Evolutionary conservation across 179 eudicot species (phyloP).

Genomic region (Heliamphora pulchella): DNA sequence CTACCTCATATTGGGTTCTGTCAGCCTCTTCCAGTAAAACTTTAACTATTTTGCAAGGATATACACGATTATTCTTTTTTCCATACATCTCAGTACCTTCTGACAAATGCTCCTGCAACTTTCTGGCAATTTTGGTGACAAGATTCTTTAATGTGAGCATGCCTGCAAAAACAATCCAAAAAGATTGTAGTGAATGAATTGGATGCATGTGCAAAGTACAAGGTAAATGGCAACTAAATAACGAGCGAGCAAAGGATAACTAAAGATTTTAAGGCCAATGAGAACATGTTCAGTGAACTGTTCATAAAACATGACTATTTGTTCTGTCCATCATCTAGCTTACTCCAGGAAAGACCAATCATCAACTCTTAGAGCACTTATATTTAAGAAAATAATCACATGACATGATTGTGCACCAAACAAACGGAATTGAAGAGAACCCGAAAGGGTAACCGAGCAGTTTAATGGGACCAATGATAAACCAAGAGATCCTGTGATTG

Average conservation of each 20-base stretch:
- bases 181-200: neutral
- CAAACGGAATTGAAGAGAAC: too few species aligned
- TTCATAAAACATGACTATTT: neutral
- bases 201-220: neutral
- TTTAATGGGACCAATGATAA: too few species aligned
- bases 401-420: neutral
- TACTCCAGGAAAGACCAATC: neutral
- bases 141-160: constrained; percentile 79
- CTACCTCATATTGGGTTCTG: constrained; percentile 58
- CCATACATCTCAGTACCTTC: constrained; percentile 76
- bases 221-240: neutral
- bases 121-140: constrained; percentile 48
- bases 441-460: too few species aligned
- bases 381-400: neutral
- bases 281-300: neutral
- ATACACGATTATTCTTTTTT: constrained; percentile 53
- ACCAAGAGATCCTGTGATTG: too few species aligned
- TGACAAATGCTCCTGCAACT: constrained; percentile 52
- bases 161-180: constrained; percentile 39
- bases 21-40: constrained; percentile 55
- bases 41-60: constrained; percentile 63
- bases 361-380: neutral
- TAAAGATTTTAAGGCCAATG: neutral
- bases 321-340: neutral
- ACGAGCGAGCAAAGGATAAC: neutral